Percentiles rank a stretch among this genome's conserved stretches.
These are phyloP conservation scores for Syncephalis plumigaleata DNA, from an alignment of 371 early-diverging fungal species.

Conservation along the genomic window DNA sequence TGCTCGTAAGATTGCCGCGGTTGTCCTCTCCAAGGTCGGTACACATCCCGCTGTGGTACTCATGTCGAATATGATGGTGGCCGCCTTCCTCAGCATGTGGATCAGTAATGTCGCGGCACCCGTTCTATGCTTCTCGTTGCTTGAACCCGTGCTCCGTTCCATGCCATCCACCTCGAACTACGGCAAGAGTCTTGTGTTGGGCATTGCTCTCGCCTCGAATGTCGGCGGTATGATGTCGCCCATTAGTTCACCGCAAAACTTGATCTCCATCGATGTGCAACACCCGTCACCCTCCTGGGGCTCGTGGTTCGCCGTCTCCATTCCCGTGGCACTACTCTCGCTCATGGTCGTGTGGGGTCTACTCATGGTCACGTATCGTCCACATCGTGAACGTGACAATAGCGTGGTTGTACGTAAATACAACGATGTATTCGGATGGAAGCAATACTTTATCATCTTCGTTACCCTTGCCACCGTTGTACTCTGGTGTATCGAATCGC, in stretches of 20 bases:
- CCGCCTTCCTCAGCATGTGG: conserved; percentile 92
- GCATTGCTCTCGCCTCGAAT: conserved; percentile 88
- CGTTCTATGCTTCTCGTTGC: conserved; percentile 87
- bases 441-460: conserved; percentile 45
- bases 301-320: conserved; percentile 61
- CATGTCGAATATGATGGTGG: conserved; percentile 85
- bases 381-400: conserved; percentile 19
- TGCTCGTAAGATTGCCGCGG: conserved; percentile 78
- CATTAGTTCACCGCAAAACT: conserved; percentile 92
- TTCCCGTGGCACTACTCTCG: conserved; percentile 54
- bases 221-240: conserved; percentile 97
- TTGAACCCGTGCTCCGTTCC: conserved; percentile 71
- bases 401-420: conserved; percentile 34
- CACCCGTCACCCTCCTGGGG: conserved; percentile 69
- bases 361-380: conserved; percentile 51
- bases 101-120: conserved; percentile 96
- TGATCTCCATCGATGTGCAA: conserved; percentile 73
- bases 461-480: conserved; percentile 57
- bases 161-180: conserved; percentile 50
- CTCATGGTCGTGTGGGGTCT: conserved; percentile 65
- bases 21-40: conserved; percentile 76
- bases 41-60: conserved; percentile 65
- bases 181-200: conserved; percentile 71
- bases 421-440: conserved; percentile 32
- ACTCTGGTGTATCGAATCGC: conserved; percentile 76